Percentiles rank a stretch among this genome's conserved stretches.
These are phyloP conservation scores for Acacia pycnantha DNA, from an alignment of 331 rosid genomes.

Conservation along the genomic window DNA sequence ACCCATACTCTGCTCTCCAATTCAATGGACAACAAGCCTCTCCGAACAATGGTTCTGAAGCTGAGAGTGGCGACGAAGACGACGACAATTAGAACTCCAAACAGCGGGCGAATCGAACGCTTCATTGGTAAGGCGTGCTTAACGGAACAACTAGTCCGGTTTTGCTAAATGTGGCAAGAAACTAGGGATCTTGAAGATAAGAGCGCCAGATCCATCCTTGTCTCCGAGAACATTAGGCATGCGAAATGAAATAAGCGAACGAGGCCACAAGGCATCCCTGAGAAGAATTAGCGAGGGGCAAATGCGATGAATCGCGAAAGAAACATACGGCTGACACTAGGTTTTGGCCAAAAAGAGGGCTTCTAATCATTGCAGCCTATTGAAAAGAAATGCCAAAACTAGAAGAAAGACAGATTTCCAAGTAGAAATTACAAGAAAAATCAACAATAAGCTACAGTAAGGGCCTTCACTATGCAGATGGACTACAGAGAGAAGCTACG, in stretches of 20 bases:
- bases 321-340: neutral
- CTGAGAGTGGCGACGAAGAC: slow-evolving; percentile 61
- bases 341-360: slow-evolving; percentile 16
- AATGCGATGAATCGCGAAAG: neutral
- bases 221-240: slow-evolving; percentile 51
- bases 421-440: neutral
- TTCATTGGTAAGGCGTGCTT: slow-evolving; percentile 58
- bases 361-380: slow-evolving; percentile 3
- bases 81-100: slow-evolving; percentile 55
- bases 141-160: slow-evolving; percentile 29
- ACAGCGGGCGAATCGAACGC: slow-evolving; percentile 70
- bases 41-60: slow-evolving; percentile 54
- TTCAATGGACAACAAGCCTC: slow-evolving; percentile 47
- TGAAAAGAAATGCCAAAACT: neutral
- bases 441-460: neutral
- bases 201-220: slow-evolving; percentile 53
- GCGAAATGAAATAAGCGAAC: neutral
- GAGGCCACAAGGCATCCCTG: neutral
- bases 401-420: neutral
- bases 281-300: neutral
- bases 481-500: neutral
- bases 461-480: neutral
- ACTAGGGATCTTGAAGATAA: slow-evolving; percentile 42
- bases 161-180: slow-evolving; percentile 47
- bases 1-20: slow-evolving; percentile 36